Percentiles rank a stretch among this genome's conserved stretches.
Conservation (phyloP, 768 basidiomycete genomes). For the Kondoa subrosea region DNA sequence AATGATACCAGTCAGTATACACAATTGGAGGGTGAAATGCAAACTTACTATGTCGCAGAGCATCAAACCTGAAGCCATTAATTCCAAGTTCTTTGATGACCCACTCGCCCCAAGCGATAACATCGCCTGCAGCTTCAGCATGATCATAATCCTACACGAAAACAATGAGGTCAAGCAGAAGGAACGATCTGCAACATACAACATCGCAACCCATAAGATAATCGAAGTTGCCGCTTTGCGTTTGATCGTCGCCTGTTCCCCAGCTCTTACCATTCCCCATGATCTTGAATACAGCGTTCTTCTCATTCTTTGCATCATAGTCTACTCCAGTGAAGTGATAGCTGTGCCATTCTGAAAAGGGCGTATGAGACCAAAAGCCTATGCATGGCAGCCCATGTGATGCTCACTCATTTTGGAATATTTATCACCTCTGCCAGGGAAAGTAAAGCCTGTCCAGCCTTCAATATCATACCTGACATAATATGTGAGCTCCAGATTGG, state of each 20-base stretch:
- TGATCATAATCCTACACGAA: too few species aligned
- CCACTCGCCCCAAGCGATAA: slow-evolving; percentile 34
- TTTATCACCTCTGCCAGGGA: slow-evolving; percentile 35
- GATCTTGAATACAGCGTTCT: slow-evolving; percentile 22
- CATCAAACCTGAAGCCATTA: slow-evolving; percentile 32
- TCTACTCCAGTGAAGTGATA: slow-evolving; percentile 35
- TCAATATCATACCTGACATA: too few species aligned
- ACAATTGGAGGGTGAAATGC: background rate
- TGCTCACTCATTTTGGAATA: slow-evolving; percentile 33
- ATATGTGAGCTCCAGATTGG: too few species aligned
- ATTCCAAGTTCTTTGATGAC: slow-evolving; percentile 35
- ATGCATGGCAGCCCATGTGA: too few species aligned
- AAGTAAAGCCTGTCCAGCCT: slow-evolving; percentile 36
- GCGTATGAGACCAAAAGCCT: too few species aligned
- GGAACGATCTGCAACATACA: too few species aligned
- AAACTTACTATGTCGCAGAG: slow-evolving; percentile 22
- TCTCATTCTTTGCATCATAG: slow-evolving; percentile 33
- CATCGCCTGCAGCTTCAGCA: too few species aligned
- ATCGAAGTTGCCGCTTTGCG: background rate
- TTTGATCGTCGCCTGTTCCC: slow-evolving; percentile 1
- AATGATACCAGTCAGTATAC: too few species aligned
- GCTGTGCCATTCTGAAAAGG: too few species aligned
- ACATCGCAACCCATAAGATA: background rate
- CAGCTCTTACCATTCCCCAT: slow-evolving; percentile 27
- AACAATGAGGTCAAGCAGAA: too few species aligned